Evolutionary conservation across 768 basidiomycete species (phyloP).

Genomic region (Kwoniella dendrophila): DNA sequence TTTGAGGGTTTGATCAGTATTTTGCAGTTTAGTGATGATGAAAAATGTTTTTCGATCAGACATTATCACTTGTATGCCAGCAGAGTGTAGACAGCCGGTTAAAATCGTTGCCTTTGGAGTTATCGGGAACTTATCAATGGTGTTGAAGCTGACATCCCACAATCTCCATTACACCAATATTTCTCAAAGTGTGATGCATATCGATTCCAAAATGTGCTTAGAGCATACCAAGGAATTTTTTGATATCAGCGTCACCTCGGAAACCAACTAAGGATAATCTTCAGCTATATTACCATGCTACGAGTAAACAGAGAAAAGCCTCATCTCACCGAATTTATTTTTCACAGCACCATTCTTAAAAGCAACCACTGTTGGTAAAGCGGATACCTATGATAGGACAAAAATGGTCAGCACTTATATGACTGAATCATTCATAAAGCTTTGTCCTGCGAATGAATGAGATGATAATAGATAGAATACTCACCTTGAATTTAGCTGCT

Average conservation of each 20-base stretch:
- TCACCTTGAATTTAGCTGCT: slow-evolving; percentile 47
- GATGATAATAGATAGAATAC: neutral
- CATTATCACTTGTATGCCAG: too few species aligned
- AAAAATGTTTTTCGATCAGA: neutral
- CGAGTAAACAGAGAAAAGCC: neutral
- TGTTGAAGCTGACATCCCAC: too few species aligned
- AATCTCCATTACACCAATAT: too few species aligned
- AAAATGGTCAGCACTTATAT: neutral
- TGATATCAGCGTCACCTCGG: slow-evolving; percentile 36
- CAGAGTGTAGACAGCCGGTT: too few species aligned
- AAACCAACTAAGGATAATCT: slow-evolving; percentile 32
- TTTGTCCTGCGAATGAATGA: neutral
- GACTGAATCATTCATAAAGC: neutral
- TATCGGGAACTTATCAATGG: neutral
- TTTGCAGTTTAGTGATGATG: neutral
- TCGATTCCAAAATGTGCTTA: neutral
- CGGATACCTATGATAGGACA: slow-evolving; percentile 29
- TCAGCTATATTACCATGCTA: neutral
- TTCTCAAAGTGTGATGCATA: neutral
- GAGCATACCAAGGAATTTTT: slow-evolving; percentile 43
- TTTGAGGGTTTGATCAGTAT: slow-evolving; percentile 6
- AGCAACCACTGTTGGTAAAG: slow-evolving; percentile 50
- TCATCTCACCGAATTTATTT: slow-evolving; percentile 48
- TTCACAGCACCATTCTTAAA: slow-evolving; percentile 50
- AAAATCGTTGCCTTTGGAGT: neutral